Percentiles rank a stretch among this genome's conserved stretches.
These are phyloP conservation scores for Mortierella sp. DNA, from an alignment of 371 early-diverging fungal species.

Conservation along the genomic window DNA sequence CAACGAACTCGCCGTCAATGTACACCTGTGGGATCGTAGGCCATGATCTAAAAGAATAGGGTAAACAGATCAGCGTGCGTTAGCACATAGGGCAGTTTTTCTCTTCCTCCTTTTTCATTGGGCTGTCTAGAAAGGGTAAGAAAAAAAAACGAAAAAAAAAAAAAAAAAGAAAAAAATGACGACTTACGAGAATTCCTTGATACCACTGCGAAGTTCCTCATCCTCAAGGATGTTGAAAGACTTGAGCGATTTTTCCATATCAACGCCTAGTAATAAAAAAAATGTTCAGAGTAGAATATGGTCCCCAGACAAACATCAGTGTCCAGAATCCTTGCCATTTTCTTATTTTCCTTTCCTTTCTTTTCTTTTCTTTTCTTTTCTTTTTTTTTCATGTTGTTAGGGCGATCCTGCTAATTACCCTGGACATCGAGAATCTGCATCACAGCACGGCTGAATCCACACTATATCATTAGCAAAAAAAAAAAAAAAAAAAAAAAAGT, in stretches of 20 bases:
- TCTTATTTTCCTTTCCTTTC: not conserved
- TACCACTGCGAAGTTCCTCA: constrained; percentile 87
- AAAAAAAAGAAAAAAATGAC: not conserved
- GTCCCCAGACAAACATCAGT: not conserved
- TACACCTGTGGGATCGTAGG: constrained; percentile 99
- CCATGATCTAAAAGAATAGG: constrained; percentile 76
- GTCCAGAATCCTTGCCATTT: not conserved
- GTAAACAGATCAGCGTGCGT: no score
- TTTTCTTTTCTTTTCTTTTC: not conserved
- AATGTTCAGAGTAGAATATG: constrained; percentile 1
- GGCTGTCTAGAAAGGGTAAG: not conserved
- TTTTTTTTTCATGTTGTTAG: not conserved
- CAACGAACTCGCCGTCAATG: constrained; percentile 96
- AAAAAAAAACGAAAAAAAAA: not conserved
- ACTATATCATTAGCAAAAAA: constrained; percentile 57
- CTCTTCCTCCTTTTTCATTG: no score
- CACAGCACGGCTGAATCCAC: constrained; percentile 94
- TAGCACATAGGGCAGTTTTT: no score
- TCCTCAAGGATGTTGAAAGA: constrained; percentile 92
- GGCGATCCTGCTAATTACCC: constrained; percentile 53
- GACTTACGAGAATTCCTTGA: constrained; percentile 91
- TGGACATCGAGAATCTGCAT: constrained; percentile 90
- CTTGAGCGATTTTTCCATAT: constrained; percentile 69
- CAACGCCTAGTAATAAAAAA: constrained; percentile 65
- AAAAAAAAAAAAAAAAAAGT: not conserved